Evolutionary conservation across 257 asterid genomes (phyloP), one percentile per base, ranked within the genome.

Genomic region (Buddleja alternifolia): DNA sequence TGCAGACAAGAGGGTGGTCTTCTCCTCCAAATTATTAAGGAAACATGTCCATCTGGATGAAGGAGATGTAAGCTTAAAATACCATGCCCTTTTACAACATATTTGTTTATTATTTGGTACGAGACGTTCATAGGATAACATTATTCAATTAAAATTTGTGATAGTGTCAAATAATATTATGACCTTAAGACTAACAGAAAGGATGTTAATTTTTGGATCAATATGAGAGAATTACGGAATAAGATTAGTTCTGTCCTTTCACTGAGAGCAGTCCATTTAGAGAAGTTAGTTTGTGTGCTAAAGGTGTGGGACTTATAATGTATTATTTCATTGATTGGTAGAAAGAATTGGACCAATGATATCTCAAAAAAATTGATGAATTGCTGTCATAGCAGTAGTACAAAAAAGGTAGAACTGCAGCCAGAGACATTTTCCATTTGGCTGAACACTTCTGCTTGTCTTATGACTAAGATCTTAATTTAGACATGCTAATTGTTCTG

Each of bases 41-140:
- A 93, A 93, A 66, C 82, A 73, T 36, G 89, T 77, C 62, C 96
- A 90, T 84, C 84, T 93, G 74, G 95, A 90, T 21, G 98, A 93
- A 85, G 98, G 98, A 76, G 98, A 93, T 86, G 98, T 93, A 90
- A 86, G 98, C 81, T 73, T 48, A 32, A 54, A 60, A 63, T 17
- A 20, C 52, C 55, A 48, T 64, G 42, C 57, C 52, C 63, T 44
- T 64, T 63, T 74, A 25, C 51, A 14, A 29, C 11, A 44, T 29
- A 20, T 65, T 39, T 57, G 20, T 59, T 44, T 67, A 17, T 39
- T 65, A 34, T 66, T 62, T 17, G 47, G 16, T 47, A 21, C 36
- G 37, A 45, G 32, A 52, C 64, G 14, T 20, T 65, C 37, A 21
- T 42, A 17, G 63, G 54, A 45, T 32, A 34, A 39, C 41, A 12